Percentiles rank a stretch among this genome's conserved stretches.
Conservation (phyloP, 2,329 filamentous ascomycete species). For the Alternaria gaisen region DNA sequence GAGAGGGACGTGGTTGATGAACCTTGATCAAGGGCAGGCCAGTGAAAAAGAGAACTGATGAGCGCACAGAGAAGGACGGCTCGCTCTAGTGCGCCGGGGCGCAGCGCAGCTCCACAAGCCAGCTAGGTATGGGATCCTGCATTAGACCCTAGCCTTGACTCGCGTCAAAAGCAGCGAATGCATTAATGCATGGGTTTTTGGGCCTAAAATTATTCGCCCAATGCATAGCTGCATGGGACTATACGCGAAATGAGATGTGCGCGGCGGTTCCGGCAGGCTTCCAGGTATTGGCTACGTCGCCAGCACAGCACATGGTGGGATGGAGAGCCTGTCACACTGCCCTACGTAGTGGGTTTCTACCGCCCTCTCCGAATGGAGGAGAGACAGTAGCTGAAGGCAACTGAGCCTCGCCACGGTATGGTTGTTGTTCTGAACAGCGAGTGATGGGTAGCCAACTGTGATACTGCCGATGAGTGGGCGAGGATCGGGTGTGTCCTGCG, state of each 20-base stretch:
- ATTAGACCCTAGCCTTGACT: conserved; percentile 29
- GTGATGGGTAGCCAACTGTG: conserved; percentile 9
- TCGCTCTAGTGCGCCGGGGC: conserved; percentile 52
- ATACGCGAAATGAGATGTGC: conserved; percentile 50
- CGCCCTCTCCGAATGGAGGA: conserved; percentile 34
- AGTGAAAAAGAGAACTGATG: conserved; percentile 55
- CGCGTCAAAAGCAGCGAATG: conserved; percentile 46
- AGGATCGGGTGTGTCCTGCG: conserved; percentile 16
- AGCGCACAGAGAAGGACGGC: conserved; percentile 50
- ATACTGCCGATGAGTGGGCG: conserved; percentile 18
- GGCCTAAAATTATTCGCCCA: conserved; percentile 44
- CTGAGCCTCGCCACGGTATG: conserved; percentile 22
- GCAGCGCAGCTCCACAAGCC: conserved; percentile 50
- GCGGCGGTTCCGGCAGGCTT: conserved; percentile 36
- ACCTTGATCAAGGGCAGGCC: conserved; percentile 51
- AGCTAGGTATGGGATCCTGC: conserved; percentile 36
- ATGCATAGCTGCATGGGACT: conserved; percentile 42
- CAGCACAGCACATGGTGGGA: conserved; percentile 30
- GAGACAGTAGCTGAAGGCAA: conserved; percentile 16
- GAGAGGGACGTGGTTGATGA: conserved; percentile 55
- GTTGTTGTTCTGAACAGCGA: conserved; percentile 15
- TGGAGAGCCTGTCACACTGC: conserved; percentile 16
- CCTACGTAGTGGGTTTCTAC: conserved; percentile 21
- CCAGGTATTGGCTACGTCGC: conserved; percentile 25
- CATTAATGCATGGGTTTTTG: conserved; percentile 49